Evolutionary conservation across 176 grass and related monocot species (phyloP), one percentile per base, ranked within the genome.

Genomic region (Oryza meridionalis): DNA sequence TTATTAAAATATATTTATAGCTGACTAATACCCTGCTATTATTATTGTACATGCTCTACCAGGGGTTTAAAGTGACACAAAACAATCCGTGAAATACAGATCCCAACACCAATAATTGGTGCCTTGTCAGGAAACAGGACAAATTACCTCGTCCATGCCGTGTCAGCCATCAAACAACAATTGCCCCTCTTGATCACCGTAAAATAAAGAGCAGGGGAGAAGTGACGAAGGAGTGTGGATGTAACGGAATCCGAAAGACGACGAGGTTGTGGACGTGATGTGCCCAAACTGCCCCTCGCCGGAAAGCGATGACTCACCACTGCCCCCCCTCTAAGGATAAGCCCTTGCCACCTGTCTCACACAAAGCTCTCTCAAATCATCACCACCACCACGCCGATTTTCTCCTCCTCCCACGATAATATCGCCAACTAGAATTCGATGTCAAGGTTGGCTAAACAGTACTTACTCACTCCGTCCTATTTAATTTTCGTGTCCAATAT

Each of bases 301-400:
- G 25, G 73, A 67, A 78, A 82, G 59, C 31, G 84, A 75, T 90
- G 84, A 83, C 8, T 76, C 88, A 76, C 80, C 88, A 63, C 47
- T 37, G n/a, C 2, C 33, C 67, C 2, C 58, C 46, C 66, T 22
- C 73, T 22, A 6, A 9, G 31, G 84, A 90, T 90, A 84, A 87
- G 84, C 22, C 63, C 74, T 10, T 10, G 75, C 64, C 88, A 84
- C 35, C 67, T 77, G 84, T 76, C 87, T 79, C 35, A 29, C 72
- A 53, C 82, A n/a, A 31, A 80, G 16, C 65, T 7, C 10, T 6
- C 31, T 67, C 83, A 61, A 65, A 67, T 82, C 78, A 43, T 55
- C 50, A 55, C 0, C 49, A 16, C 5, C 44, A 46, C 33, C 33
- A 35, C 4, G 14, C 47, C 81, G 27, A 47, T 38, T 43, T 64